Evolutionary conservation across 352 stramenopile genomes (phyloP).

Genomic region (Phytophthora cactorum): DNA sequence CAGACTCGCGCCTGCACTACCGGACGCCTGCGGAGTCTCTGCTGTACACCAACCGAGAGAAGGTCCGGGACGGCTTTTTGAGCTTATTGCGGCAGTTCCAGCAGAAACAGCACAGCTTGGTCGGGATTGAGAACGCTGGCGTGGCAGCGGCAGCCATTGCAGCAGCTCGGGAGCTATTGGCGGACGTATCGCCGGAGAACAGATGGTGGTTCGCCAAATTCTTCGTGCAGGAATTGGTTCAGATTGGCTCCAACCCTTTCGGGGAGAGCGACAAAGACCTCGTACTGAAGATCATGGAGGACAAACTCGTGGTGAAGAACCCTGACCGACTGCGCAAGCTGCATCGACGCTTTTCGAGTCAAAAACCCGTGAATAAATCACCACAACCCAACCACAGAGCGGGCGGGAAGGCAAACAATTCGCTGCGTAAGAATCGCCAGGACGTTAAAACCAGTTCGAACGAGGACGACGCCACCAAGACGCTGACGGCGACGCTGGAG

Average conservation of each 20-base stretch:
- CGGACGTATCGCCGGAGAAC: slow-evolving; percentile 57
- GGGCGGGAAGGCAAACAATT: slow-evolving; percentile 18
- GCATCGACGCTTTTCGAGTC: slow-evolving; percentile 70
- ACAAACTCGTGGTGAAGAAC: slow-evolving; percentile 72
- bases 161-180: slow-evolving; percentile 41
- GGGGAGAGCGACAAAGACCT: slow-evolving; percentile 79
- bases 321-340: slow-evolving; percentile 71
- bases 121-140: slow-evolving; percentile 45
- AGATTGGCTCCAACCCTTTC: slow-evolving; percentile 72
- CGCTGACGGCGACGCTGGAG: slow-evolving; percentile 33
- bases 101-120: slow-evolving; percentile 58
- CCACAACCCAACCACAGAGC: slow-evolving; percentile 17
- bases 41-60: slow-evolving; percentile 74
- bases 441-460: background rate
- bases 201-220: slow-evolving; percentile 82
- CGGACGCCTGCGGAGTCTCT: slow-evolving; percentile 53
- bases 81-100: slow-evolving; percentile 65
- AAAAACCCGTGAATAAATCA: slow-evolving; percentile 42
- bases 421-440: slow-evolving; percentile 16
- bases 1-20: slow-evolving; percentile 74
- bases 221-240: slow-evolving; percentile 72
- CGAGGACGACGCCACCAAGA: slow-evolving; percentile 28
- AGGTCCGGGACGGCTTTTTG: slow-evolving; percentile 67
- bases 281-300: slow-evolving; percentile 70
- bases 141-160: slow-evolving; percentile 34